These are phyloP conservation scores for Nicotiana obtusifolia DNA, from an alignment of 257 asterid genomes.

Conservation along the genomic window DNA sequence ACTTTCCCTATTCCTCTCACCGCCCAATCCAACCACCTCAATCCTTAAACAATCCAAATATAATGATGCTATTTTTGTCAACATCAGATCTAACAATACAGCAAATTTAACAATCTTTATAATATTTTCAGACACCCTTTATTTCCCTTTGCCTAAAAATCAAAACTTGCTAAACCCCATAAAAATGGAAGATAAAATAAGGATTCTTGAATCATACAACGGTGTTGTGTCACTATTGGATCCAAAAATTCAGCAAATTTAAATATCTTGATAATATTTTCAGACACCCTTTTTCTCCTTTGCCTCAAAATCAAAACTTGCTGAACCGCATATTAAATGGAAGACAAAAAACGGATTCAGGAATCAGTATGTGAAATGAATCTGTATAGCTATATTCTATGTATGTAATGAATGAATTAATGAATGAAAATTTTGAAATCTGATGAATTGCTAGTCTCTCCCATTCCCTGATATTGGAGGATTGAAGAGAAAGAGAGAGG, in stretches of 20 bases:
- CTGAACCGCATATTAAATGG: background rate
- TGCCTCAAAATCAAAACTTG: slow-evolving; percentile 10
- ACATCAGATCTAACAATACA: slow-evolving; percentile 13
- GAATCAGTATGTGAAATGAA: background rate
- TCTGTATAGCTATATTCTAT: background rate
- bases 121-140: no score
- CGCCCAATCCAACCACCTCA: background rate
- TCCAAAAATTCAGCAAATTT: slow-evolving; percentile 10
- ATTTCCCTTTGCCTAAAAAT: background rate
- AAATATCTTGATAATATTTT: background rate
- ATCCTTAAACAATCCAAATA: background rate
- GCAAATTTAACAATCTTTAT: background rate
- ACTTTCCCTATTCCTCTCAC: slow-evolving; percentile 7
- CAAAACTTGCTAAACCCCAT: slow-evolving; percentile 6
- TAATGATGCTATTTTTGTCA: background rate
- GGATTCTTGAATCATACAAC: background rate
- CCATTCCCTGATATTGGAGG: slow-evolving; percentile 22
- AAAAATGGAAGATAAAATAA: background rate
- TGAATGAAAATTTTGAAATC: background rate
- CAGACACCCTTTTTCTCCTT: slow-evolving; percentile 5
- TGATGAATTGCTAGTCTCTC: slow-evolving; percentile 21
- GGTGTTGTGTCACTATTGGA: background rate
- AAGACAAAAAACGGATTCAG: background rate
- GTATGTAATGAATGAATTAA: background rate
- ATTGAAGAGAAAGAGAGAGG: slow-evolving; percentile 18